Base-by-base conservation (phyloP, 2,329 filamentous ascomycete genomes). In the Corinectria fuckeliana region DNA sequence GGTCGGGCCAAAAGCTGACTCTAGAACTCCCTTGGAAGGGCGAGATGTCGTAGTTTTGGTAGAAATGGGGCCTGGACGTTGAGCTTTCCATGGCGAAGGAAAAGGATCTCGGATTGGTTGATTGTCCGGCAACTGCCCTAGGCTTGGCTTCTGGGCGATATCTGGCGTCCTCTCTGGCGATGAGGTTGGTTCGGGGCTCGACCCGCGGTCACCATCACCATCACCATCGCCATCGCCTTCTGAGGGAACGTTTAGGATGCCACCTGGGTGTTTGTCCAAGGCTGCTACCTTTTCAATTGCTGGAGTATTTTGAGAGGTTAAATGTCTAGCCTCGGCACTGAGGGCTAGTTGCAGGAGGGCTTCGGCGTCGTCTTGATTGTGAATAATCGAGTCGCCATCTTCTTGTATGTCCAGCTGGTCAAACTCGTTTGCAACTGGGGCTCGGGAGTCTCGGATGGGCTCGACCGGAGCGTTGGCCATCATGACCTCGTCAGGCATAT, bases 311-410 rank as follows among this genome's bases (percentile, higher is more conserved):
- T 80, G 75, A 3, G 83, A 81, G 11, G 84, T 83, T 36, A 88
- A 75, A 45, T 84, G 81, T 4, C 83, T 84, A 8, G 85, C 86
- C 20, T 78, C 77, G 6, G 80, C 78, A 69, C 85, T 88, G 62
- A 89, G 81, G 21, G 85, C 79, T 2, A 85, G 84, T 69, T 86
- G 85, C 49, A 89, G 79, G 44, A 88, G 80, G 7, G 84, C 85
- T 64, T 86, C 83, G 4, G 82, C 85, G 63, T 84, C 84, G 66
- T 87, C 84, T 56, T 83, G 77, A 44, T 83, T 81, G 49, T 69
- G 71, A 23, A 74, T 65, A 16, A 71, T 68, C n/a, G 63, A 68
- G 28, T 64, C 61, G 18, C 59, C 57, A 26, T 52, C 66, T 32
- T 68, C 66, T 23, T 56, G 52, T 13, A 50, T 25, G 13, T 62